Evolutionary conservation across 2,329 filamentous ascomycete species (phyloP).

Genomic region (Xylariaceae sp.): DNA sequence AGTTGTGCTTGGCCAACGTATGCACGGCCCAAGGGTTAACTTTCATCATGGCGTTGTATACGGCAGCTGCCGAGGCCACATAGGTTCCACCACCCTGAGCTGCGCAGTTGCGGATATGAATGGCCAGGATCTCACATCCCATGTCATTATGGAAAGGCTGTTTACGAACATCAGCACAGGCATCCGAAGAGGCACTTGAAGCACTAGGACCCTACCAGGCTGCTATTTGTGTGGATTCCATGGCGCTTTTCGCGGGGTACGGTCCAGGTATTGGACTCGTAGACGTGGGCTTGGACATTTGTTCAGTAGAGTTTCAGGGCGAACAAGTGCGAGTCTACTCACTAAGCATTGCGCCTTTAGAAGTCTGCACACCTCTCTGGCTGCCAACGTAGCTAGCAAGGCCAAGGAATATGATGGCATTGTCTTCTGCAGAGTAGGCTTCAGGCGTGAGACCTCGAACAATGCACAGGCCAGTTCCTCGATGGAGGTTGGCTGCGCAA

Average conservation of each 20-base stretch:
- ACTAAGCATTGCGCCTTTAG: conserved; percentile 57
- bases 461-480: conserved; percentile 58
- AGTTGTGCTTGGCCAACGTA: conserved; percentile 48
- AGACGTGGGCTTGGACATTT: conserved; percentile 52
- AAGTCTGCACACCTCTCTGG: conserved; percentile 57
- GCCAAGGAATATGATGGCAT: conserved; percentile 61
- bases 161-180: conserved; percentile 12
- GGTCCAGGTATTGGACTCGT: conserved; percentile 54
- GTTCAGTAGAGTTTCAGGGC: conserved; percentile 25
- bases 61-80: conserved; percentile 50
- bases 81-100: conserved; percentile 53
- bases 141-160: conserved; percentile 60
- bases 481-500: conserved; percentile 47
- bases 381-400: conserved; percentile 63
- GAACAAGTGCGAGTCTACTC: conserved; percentile 31
- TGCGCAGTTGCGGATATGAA: conserved; percentile 55
- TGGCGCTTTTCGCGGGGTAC: conserved; percentile 53
- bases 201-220: conserved; percentile 46
- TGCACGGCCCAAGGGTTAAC: conserved; percentile 48
- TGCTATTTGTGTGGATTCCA: conserved; percentile 56
- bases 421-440: conserved; percentile 59
- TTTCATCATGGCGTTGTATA: conserved; percentile 52
- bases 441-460: conserved; percentile 59
- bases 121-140: conserved; percentile 56
- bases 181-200: not conserved